A percentile compares a stretch with the other conserved stretches of the same genome.
phyloP scores from a whole-genome alignment of 331 rosid genomes.

The Stylosanthes scabra region DNA sequence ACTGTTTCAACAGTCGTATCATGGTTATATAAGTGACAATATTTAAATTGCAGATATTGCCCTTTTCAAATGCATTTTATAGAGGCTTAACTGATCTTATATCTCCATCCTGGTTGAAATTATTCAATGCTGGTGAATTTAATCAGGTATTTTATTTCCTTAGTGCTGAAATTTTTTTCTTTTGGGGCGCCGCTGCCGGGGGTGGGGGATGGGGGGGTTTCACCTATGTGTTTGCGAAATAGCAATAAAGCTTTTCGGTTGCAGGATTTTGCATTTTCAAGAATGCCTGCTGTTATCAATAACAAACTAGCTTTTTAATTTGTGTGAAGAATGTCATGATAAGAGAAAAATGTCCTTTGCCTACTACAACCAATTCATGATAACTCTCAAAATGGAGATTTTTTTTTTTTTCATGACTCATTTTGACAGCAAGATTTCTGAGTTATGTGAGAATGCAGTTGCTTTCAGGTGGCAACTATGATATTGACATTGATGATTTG shows the following conservation, averaged over 20 bases:
- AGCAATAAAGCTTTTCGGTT: constrained; percentile 17
- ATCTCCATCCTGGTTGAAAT: constrained; percentile 96
- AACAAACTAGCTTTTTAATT: constrained; percentile 15
- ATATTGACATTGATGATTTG: constrained; percentile 88
- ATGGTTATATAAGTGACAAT: constrained; percentile 33
- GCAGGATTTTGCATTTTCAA: constrained; percentile 7
- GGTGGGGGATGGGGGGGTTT: neutral
- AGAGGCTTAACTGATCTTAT: constrained; percentile 91
- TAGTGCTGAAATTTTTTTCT: constrained; percentile 30
- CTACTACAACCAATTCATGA: neutral
- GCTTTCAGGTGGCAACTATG: constrained; percentile 98
- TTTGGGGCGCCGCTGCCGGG: too few species aligned
- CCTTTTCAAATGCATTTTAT: constrained; percentile 88
- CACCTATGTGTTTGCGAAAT: neutral
- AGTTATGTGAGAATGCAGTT: constrained; percentile 60
- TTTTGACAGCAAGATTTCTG: constrained; percentile 43
- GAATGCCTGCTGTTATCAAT: constrained; percentile 17
- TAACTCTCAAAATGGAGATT: constrained; percentile 13
- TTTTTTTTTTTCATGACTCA: constrained; percentile 29
- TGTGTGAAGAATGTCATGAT: constrained; percentile 23
- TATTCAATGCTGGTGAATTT: constrained; percentile 92
- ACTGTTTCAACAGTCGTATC: constrained; percentile 15
- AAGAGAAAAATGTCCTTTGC: constrained; percentile 14
- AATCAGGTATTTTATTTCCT: constrained; percentile 78
- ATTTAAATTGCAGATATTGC: constrained; percentile 76